Conservation (phyloP, 441 rosid genomes). For the Cnidoscolus chayamansa region DNA sequence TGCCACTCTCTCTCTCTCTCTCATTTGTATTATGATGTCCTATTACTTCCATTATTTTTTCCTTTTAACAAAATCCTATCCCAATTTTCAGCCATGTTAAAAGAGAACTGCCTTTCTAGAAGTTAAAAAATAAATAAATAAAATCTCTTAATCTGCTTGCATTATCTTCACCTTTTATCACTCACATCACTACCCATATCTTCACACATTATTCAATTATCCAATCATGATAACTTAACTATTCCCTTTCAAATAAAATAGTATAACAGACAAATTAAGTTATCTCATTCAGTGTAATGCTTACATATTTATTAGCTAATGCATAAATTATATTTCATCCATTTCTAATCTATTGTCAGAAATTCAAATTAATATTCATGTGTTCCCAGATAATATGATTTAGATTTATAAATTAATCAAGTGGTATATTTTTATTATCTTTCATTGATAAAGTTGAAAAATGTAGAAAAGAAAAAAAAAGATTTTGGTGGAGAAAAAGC, state of each 20-base stretch:
- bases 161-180: conserved; percentile 23
- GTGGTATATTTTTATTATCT: too few relatives aligned
- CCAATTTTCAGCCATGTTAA: conserved; percentile 11
- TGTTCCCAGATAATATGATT: too few relatives aligned
- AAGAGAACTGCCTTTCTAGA: conserved; percentile 27
- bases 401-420: too few relatives aligned
- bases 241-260: conserved; percentile 6
- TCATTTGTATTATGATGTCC: neutral
- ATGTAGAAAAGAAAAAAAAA: too few relatives aligned
- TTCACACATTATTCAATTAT: conserved; percentile 25
- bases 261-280: neutral
- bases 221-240: conserved; percentile 25
- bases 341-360: too few relatives aligned
- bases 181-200: conserved; percentile 23
- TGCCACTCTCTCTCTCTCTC: neutral
- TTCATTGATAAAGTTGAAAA: too few relatives aligned
- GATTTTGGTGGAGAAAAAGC: neutral
- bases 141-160: conserved; percentile 1
- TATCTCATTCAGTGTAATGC: neutral
- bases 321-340: too few relatives aligned
- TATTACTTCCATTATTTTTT: conserved; percentile 19
- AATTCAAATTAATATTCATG: too few relatives aligned
- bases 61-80: conserved; percentile 12
- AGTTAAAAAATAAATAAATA: conserved; percentile 4
- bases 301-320: neutral